Conservation (phyloP, 345 rosid genomes). For the Theobroma cacao region DNA sequence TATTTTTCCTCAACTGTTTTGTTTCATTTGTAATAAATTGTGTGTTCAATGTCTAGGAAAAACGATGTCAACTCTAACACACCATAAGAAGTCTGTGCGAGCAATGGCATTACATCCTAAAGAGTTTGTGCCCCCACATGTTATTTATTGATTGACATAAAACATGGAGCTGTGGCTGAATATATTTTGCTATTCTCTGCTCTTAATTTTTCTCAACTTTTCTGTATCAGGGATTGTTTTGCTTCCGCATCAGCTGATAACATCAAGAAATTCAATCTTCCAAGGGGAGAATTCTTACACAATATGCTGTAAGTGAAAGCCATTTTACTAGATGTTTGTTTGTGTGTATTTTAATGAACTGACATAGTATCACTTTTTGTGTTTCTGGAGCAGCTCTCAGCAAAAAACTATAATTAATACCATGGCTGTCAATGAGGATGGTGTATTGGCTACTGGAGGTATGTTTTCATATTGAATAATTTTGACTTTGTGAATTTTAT, state of each 20-base stretch:
- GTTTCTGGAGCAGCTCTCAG: constrained; percentile 68
- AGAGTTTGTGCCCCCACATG: constrained; percentile 50
- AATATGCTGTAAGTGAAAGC: constrained; percentile 88
- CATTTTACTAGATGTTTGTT: constrained; percentile 2
- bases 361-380: not conserved
- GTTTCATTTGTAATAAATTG: not conserved
- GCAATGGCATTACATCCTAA: constrained; percentile 94
- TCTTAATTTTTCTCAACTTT: constrained; percentile 7
- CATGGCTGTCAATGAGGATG: constrained; percentile 95
- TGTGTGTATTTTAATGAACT: not conserved
- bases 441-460: constrained; percentile 99
- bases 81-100: constrained; percentile 97
- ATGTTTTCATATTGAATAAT: not conserved
- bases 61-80: constrained; percentile 91
- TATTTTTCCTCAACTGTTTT: not conserved
- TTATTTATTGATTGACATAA: constrained; percentile 5
- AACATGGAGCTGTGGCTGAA: not conserved
- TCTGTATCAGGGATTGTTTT: constrained; percentile 66
- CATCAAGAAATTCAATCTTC: constrained; percentile 86
- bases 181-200: not conserved
- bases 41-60: constrained; percentile 52
- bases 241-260: constrained; percentile 99
- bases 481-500: not conserved
- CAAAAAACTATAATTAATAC: constrained; percentile 94
- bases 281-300: constrained; percentile 88